phyloP scores from a whole-genome alignment of 2,329 filamentous ascomycete genomes.

The Calonectria pseudoturangicola region DNA sequence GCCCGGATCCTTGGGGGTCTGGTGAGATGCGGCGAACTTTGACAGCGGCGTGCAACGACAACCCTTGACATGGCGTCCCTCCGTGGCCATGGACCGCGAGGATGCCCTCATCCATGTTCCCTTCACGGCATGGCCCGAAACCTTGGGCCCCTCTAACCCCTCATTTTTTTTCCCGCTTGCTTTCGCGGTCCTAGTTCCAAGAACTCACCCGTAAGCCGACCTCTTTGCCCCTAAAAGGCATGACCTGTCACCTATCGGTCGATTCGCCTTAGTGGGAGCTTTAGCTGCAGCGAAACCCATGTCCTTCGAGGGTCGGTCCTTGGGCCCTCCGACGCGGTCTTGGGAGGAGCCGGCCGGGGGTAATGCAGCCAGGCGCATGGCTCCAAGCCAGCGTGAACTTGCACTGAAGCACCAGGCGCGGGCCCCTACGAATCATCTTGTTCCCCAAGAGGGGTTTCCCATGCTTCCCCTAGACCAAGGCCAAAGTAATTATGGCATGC shows the following conservation, averaged over 20 bases:
- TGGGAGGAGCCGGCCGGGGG: constrained; percentile 26
- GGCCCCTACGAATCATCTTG: constrained; percentile 34
- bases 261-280: constrained; percentile 49
- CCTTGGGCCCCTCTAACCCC: constrained; percentile 32
- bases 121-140: constrained; percentile 40
- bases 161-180: constrained; percentile 22
- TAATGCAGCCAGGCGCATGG: constrained; percentile 36
- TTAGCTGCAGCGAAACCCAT: constrained; percentile 44
- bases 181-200: constrained; percentile 11
- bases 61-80: constrained; percentile 17
- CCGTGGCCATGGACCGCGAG: constrained; percentile 4
- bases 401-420: constrained; percentile 22
- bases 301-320: constrained; percentile 28
- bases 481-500: constrained; percentile 40
- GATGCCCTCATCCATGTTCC: constrained; percentile 30
- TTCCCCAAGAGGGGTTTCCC: constrained; percentile 35
- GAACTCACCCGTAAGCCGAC: constrained; percentile 11
- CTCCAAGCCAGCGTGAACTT: constrained; percentile 38
- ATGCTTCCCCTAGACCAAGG: constrained; percentile 37
- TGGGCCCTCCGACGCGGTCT: constrained; percentile 29
- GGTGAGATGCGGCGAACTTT: constrained; percentile 32
- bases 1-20: constrained; percentile 35
- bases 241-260: constrained; percentile 48
- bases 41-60: constrained; percentile 25
- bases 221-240: constrained; percentile 28